phyloP scores from a whole-genome alignment of 176 grass and related monocot species.

The Phyllostachys edulis region DNA sequence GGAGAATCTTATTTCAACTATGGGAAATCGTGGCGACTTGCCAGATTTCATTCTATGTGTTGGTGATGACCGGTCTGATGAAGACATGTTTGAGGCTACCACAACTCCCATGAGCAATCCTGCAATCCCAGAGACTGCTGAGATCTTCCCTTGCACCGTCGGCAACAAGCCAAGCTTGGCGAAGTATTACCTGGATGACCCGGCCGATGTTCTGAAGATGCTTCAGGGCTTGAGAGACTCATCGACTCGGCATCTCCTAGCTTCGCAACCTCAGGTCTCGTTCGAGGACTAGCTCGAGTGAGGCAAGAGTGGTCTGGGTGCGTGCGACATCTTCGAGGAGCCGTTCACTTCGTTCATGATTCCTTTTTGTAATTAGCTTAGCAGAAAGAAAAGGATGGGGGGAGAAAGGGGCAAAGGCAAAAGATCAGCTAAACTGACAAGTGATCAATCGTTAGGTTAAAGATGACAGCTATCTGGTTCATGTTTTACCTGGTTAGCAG shows the following conservation, averaged over 20 bases:
- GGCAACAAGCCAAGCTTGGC: slow-evolving; percentile 73
- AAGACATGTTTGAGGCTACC: slow-evolving; percentile 66
- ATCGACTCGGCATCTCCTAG: not conserved
- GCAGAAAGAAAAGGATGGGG: not conserved
- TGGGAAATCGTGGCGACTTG: slow-evolving; percentile 27
- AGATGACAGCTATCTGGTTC: slow-evolving; percentile 8
- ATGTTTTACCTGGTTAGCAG: not conserved
- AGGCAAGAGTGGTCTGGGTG: not conserved
- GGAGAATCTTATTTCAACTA: slow-evolving; percentile 34
- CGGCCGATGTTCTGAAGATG: slow-evolving; percentile 53
- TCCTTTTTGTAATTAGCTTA: slow-evolving; percentile 27
- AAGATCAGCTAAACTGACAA: not conserved
- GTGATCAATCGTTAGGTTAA: slow-evolving; percentile 11
- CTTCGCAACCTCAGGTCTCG: slow-evolving; percentile 22
- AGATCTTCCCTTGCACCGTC: slow-evolving; percentile 62
- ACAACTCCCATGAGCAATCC: not conserved
- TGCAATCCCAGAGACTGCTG: not conserved
- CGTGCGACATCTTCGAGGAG: not conserved
- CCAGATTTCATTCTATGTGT: slow-evolving; percentile 64
- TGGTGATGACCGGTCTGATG: slow-evolving; percentile 69
- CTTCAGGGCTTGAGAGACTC: slow-evolving; percentile 36
- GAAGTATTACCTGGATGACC: slow-evolving; percentile 66
- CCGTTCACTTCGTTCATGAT: slow-evolving; percentile 24
- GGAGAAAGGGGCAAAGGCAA: not conserved
- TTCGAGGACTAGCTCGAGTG: slow-evolving; percentile 38